A percentile compares a stretch with the other conserved stretches of the same genome.
These are phyloP conservation scores for Emergomyces orientalis DNA, from an alignment of 2,329 filamentous ascomycete genomes.

Conservation along the genomic window DNA sequence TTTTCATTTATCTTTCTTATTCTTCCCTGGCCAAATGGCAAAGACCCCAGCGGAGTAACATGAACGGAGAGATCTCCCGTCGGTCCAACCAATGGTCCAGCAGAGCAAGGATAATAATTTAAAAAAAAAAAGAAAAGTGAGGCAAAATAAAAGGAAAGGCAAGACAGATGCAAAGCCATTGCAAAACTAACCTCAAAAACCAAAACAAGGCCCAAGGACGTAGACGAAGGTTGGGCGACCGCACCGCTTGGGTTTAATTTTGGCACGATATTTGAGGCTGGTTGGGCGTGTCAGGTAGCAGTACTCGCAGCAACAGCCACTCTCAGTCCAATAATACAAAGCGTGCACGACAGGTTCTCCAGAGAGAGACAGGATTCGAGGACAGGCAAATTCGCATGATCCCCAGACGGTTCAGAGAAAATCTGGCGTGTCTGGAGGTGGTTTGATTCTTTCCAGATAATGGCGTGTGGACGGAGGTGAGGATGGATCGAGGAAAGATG, in stretches of 20 bases:
- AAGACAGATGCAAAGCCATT: background rate
- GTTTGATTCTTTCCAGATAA: background rate
- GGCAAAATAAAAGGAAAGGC: constrained; percentile 4
- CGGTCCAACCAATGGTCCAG: background rate
- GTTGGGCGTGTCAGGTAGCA: constrained; percentile 9
- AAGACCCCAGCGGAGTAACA: constrained; percentile 3
- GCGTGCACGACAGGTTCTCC: background rate
- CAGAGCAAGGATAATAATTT: background rate
- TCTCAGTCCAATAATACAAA: constrained; percentile 4
- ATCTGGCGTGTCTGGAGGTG: background rate
- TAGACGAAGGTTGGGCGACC: background rate
- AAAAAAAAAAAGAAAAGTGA: constrained; percentile 2
- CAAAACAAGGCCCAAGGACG: background rate
- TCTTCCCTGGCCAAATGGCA: background rate
- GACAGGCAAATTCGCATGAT: background rate
- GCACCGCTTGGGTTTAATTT: background rate
- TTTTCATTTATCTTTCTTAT: background rate
- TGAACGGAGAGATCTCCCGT: background rate
- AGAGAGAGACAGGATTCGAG: background rate
- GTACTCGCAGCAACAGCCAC: constrained; percentile 5
- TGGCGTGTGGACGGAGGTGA: background rate
- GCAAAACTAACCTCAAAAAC: background rate
- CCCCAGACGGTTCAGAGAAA: background rate
- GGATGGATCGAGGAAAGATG: background rate
- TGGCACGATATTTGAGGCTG: background rate